These are phyloP conservation scores for Penicillium sumatraense DNA, from an alignment of 2,329 filamentous ascomycete species.

Conservation along the genomic window DNA sequence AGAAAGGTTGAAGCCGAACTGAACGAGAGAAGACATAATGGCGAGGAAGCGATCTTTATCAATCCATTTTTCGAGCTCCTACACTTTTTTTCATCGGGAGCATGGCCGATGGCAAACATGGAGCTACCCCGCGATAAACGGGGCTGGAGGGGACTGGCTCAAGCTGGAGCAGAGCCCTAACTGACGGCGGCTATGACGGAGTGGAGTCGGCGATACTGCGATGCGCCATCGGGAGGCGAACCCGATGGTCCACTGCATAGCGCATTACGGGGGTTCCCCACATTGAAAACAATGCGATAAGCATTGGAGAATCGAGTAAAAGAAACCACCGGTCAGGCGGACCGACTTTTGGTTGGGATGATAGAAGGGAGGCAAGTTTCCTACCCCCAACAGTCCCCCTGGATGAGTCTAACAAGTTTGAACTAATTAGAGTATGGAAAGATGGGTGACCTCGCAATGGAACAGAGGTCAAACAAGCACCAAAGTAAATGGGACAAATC, in stretches of 20 bases:
- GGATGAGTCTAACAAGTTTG: not conserved
- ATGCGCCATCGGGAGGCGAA: constrained; percentile 9
- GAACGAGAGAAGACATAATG: not conserved
- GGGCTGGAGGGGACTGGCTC: not conserved
- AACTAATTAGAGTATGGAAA: not conserved
- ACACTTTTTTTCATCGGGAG: constrained; percentile 10
- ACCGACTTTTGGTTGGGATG: not conserved
- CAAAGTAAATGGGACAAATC: constrained; percentile 10
- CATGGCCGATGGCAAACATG: constrained; percentile 8
- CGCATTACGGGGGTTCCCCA: not conserved
- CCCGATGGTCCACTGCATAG: constrained; percentile 6
- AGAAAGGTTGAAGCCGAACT: constrained; percentile 1
- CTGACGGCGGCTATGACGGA: too few relatives aligned
- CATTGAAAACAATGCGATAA: not conserved
- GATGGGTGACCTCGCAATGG: constrained; percentile 13
- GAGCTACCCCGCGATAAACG: constrained; percentile 11
- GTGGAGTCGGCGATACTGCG: not conserved
- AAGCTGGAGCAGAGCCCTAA: too few relatives aligned
- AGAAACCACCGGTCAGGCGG: not conserved
- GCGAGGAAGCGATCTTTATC: constrained; percentile 7
- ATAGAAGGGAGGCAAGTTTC: not conserved
- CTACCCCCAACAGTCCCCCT: not conserved
- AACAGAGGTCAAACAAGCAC: constrained; percentile 4
- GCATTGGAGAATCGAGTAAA: not conserved
- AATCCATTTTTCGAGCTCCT: not conserved